Conservation (phyloP, 495 filamentous ascomycete genomes). For the Trichoderma erinaceum region DNA sequence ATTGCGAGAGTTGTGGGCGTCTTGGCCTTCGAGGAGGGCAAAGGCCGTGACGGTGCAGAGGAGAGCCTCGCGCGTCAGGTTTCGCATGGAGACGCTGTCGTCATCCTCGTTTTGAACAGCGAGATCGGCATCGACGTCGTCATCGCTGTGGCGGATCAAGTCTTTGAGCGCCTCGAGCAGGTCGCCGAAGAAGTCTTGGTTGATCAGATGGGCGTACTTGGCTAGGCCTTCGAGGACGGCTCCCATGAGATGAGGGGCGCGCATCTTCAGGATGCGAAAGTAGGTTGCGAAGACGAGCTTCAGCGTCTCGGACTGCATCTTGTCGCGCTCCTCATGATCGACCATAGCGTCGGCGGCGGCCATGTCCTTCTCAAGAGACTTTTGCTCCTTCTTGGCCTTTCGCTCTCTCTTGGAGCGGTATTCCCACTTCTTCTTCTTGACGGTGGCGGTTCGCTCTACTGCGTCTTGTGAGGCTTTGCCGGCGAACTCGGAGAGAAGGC, state of each 20-base stretch:
- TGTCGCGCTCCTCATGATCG: conserved; percentile 83
- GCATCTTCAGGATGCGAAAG: conserved; percentile 85
- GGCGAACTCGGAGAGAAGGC: conserved; percentile 79
- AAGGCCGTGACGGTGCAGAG: conserved; percentile 95
- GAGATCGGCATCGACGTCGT: conserved; percentile 30
- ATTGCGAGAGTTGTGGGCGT: conserved; percentile 57
- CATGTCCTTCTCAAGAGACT: conserved; percentile 87
- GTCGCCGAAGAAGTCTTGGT: conserved; percentile 97
- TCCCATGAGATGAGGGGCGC: conserved; percentile 77
- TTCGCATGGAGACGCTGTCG: conserved; percentile 43
- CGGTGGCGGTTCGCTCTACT: conserved; percentile 59
- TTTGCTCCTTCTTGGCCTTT: conserved; percentile 71
- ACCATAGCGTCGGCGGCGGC: conserved; percentile 84
- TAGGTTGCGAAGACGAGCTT: conserved; percentile 94
- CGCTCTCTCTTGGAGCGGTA: conserved; percentile 45
- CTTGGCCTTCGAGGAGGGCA: conserved; percentile 84
- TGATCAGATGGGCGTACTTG: conserved; percentile 87
- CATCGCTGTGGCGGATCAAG: conserved; percentile 66
- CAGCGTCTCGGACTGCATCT: conserved; percentile 86
- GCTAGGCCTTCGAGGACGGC: conserved; percentile 84
- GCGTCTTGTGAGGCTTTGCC: conserved; percentile 70
- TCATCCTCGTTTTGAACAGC: conserved; percentile 38
- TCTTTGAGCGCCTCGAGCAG: conserved; percentile 90
- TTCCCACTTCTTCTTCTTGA: conserved; percentile 61
- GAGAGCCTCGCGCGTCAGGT: conserved; percentile 77